These are phyloP conservation scores for Juglanconis sp. DNA, from an alignment of 2,329 filamentous ascomycete species.

Conservation along the genomic window DNA sequence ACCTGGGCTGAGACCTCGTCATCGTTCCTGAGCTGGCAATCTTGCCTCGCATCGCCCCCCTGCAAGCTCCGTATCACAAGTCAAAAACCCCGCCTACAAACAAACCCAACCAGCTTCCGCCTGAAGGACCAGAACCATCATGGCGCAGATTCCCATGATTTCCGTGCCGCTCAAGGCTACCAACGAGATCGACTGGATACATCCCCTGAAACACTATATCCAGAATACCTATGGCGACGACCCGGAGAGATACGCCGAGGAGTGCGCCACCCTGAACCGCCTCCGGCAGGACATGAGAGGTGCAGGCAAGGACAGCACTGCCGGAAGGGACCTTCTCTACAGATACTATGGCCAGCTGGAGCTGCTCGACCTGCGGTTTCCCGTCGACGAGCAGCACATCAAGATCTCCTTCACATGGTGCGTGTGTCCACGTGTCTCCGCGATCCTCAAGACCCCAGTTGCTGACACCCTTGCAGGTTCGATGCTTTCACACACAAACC, in stretches of 20 bases:
- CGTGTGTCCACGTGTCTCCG: slow-evolving; percentile 16
- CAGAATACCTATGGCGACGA: slow-evolving; percentile 92
- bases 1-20: slow-evolving; percentile 12
- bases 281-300: slow-evolving; percentile 98
- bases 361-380: slow-evolving; percentile 88
- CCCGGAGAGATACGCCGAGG: slow-evolving; percentile 90
- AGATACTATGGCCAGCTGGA: slow-evolving; percentile 97
- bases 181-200: slow-evolving; percentile 97
- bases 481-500: slow-evolving; percentile 99
- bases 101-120: background rate
- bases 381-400: slow-evolving; percentile 97
- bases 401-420: slow-evolving; percentile 99
- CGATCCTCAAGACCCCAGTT: background rate
- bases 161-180: slow-evolving; percentile 89
- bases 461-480: slow-evolving; percentile 62
- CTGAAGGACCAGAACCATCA: slow-evolving; percentile 32
- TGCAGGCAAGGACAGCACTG: slow-evolving; percentile 92
- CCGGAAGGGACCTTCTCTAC: slow-evolving; percentile 89
- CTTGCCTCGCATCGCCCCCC: slow-evolving; percentile 2
- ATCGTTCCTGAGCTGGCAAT: background rate
- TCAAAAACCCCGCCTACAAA: slow-evolving; percentile 10
- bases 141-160: slow-evolving; percentile 91
- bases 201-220: slow-evolving; percentile 89
- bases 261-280: slow-evolving; percentile 90
- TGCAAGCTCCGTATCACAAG: slow-evolving; percentile 16